These are phyloP conservation scores for Pythium dissimile DNA, from an alignment of 352 stramenopile species.

Conservation along the genomic window DNA sequence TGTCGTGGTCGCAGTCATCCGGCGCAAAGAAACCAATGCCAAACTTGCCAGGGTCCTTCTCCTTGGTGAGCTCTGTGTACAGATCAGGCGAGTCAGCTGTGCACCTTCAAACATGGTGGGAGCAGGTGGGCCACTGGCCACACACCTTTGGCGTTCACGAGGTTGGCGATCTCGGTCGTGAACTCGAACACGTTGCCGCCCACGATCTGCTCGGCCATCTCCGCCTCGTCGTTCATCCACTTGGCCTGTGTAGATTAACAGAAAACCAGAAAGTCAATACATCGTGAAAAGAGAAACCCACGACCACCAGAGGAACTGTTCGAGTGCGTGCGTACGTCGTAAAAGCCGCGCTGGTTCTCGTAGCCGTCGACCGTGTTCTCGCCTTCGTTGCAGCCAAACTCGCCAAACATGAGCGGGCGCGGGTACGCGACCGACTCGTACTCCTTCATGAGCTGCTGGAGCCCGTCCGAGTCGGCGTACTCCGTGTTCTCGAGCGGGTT, in stretches of 20 bases:
- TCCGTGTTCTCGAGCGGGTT: conserved; percentile 36
- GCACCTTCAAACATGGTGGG: background rate
- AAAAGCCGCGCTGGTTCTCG: conserved; percentile 49
- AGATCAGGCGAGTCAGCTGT: background rate
- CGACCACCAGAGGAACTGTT: too few species aligned
- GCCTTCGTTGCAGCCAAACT: conserved; percentile 63
- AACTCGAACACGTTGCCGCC: conserved; percentile 83
- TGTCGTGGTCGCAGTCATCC: conserved; percentile 53
- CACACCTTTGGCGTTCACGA: conserved; percentile 37
- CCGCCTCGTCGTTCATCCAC: conserved; percentile 80
- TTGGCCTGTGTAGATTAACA: conserved; percentile 45
- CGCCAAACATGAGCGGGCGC: conserved; percentile 64
- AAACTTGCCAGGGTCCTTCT: conserved; percentile 47
- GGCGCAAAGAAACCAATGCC: conserved; percentile 66
- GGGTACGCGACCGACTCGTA: conserved; percentile 44
- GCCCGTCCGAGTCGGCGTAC: conserved; percentile 46
- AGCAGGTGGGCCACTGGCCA: too few species aligned
- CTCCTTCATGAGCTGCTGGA: conserved; percentile 53
- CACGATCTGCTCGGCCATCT: conserved; percentile 71
- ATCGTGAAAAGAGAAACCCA: too few species aligned
- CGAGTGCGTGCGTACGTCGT: conserved; percentile 58
- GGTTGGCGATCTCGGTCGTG: conserved; percentile 66
- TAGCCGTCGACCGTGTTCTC: conserved; percentile 63
- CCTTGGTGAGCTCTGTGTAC: conserved; percentile 37
- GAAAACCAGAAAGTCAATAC: background rate